Evolutionary conservation across 345 rosid species (phyloP).

Genomic region (Aquilaria yunnanensis): DNA sequence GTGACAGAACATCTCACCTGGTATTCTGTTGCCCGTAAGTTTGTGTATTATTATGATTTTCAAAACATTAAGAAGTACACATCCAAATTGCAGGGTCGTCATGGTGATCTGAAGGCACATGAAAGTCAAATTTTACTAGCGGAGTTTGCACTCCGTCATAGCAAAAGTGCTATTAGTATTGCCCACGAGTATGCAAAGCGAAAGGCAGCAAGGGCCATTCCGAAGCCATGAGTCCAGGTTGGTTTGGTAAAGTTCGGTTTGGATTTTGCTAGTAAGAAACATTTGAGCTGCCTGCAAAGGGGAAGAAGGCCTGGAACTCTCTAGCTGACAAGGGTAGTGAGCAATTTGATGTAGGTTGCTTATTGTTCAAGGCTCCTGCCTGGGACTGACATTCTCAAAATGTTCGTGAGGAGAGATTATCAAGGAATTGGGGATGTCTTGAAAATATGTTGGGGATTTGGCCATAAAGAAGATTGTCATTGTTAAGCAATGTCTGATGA

Average conservation of each 20-base stretch:
- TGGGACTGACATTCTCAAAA: too few species aligned
- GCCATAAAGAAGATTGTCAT: too few species aligned
- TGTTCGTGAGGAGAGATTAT: too few species aligned
- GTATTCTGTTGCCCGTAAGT: slow-evolving; percentile 23
- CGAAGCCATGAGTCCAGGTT: slow-evolving; percentile 26
- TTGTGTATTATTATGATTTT: neutral
- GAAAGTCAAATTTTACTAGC: slow-evolving; percentile 76
- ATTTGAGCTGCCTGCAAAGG: too few species aligned
- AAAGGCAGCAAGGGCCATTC: slow-evolving; percentile 19
- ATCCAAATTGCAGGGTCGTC: slow-evolving; percentile 49
- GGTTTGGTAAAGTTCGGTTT: too few species aligned
- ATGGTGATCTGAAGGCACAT: slow-evolving; percentile 69
- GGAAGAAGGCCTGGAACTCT: too few species aligned
- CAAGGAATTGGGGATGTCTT: too few species aligned
- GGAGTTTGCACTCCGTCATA: slow-evolving; percentile 84
- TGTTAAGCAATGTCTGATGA: neutral
- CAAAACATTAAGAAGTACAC: neutral
- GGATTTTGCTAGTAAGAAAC: too few species aligned
- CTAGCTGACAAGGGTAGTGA: too few species aligned
- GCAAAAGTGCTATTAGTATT: slow-evolving; percentile 55
- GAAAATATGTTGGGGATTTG: too few species aligned
- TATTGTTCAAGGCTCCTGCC: too few species aligned
- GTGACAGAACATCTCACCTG: slow-evolving; percentile 73
- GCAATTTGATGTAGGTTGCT: too few species aligned
- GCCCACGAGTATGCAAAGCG: slow-evolving; percentile 68